These are phyloP conservation scores for Strigomonas culicis DNA, from an alignment of 208 protist species.

Conservation along the genomic window DNA sequence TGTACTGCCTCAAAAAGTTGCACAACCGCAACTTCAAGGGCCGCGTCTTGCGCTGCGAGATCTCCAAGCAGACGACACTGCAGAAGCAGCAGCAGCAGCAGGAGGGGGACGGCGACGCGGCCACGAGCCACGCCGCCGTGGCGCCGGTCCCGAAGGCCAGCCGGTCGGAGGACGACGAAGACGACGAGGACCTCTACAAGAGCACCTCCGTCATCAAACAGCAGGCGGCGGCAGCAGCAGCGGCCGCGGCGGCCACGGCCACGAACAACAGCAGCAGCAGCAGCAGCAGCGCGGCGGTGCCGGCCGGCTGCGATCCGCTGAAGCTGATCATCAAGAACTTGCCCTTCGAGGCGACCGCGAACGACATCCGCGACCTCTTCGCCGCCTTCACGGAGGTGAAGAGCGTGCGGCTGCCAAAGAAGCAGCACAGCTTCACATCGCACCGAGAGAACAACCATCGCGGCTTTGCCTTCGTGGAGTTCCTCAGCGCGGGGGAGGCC, in stretches of 20 bases:
- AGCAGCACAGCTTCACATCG: conserved; percentile 76
- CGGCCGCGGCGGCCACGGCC: not conserved
- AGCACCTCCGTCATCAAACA: too few species aligned
- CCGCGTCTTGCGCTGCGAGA: not conserved
- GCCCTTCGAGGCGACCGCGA: conserved; percentile 96
- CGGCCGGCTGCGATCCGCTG: conserved; percentile 75
- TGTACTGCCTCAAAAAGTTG: conserved; percentile 53
- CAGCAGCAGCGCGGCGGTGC: conserved; percentile 24
- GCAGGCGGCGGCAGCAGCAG: not conserved
- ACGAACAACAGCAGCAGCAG: not conserved
- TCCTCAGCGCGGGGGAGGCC: conserved; percentile 95
- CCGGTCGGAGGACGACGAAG: conserved; percentile 6
- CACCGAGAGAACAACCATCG: conserved; percentile 90
- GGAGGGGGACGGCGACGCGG: too few species aligned
- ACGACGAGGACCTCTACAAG: conserved; percentile 16
- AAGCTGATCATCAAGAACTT: conserved; percentile 98
- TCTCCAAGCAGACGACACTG: conserved; percentile 7
- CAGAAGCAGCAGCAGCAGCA: conserved; percentile 40
- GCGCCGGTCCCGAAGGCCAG: not conserved
- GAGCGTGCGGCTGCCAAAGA: conserved; percentile 95
- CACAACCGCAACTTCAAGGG: conserved; percentile 1
- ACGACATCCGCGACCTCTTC: conserved; percentile 97
- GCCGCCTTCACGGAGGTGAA: conserved; percentile 95
- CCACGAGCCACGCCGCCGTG: not conserved
- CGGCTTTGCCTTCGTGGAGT: conserved; percentile 99